A percentile compares a stretch with the other conserved stretches of the same genome.
Conservation (phyloP, 805 yeast species). For the Cyberlindnera nakhonratchasimensis region DNA sequence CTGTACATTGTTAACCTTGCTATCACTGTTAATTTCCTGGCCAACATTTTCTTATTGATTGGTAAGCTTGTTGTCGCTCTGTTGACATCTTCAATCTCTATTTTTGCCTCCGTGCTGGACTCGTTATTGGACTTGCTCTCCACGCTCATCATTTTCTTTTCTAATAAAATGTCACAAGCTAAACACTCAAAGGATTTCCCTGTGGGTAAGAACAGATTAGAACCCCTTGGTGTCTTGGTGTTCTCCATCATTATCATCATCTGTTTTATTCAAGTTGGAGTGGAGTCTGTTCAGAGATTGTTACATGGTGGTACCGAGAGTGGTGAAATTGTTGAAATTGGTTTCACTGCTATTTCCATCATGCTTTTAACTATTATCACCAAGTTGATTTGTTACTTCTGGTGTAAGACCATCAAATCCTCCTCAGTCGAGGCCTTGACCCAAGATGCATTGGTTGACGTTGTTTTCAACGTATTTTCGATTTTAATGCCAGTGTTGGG, state of each 20-base stretch:
- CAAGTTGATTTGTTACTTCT: constrained; percentile 57
- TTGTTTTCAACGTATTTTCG: constrained; percentile 68
- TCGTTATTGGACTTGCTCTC: constrained; percentile 71
- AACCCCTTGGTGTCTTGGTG: constrained; percentile 74
- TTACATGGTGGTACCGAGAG: constrained; percentile 28
- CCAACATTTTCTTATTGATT: constrained; percentile 54
- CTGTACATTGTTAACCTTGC: constrained; percentile 50
- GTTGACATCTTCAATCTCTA: constrained; percentile 69
- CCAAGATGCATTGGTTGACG: constrained; percentile 78
- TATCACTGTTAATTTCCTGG: constrained; percentile 57
- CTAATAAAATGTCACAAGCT: constrained; percentile 47
- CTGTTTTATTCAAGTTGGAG: constrained; percentile 69
- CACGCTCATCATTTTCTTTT: constrained; percentile 64
- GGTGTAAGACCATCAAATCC: constrained; percentile 59
- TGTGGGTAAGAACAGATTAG: constrained; percentile 67
- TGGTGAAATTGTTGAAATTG: constrained; percentile 43
- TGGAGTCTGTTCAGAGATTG: constrained; percentile 53
- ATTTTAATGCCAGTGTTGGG: constrained; percentile 68
- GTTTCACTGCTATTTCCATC: constrained; percentile 47
- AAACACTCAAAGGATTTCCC: constrained; percentile 56
- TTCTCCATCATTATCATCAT: constrained; percentile 69
- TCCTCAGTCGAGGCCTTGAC: constrained; percentile 75
- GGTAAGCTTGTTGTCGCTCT: constrained; percentile 60
- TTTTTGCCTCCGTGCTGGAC: constrained; percentile 76
- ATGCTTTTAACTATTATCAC: constrained; percentile 62